Conservation (phyloP, 2,329 filamentous ascomycete genomes). For the Colletotrichum sp. region DNA sequence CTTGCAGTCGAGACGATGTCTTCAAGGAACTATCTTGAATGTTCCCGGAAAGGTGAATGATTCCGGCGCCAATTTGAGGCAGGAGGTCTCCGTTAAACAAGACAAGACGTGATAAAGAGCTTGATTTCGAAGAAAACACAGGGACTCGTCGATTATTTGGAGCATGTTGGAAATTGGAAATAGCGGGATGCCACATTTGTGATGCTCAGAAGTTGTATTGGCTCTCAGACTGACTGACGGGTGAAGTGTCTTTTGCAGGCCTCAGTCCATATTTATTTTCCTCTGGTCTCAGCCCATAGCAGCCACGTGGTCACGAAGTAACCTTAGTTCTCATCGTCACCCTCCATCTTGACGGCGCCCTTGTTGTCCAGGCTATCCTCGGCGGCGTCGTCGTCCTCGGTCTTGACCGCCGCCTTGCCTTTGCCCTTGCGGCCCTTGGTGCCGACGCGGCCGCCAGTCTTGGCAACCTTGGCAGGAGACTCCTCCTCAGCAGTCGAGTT, state of each 20-base stretch:
- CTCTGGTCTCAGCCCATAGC: background rate
- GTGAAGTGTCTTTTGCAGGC: background rate
- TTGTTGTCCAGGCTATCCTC: constrained; percentile 11
- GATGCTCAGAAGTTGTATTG: background rate
- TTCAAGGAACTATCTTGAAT: background rate
- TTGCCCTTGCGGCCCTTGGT: constrained; percentile 24
- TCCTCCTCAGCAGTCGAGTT: background rate
- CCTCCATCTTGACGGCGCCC: constrained; percentile 13
- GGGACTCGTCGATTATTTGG: background rate
- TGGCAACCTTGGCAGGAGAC: constrained; percentile 16
- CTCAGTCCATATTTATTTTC: background rate
- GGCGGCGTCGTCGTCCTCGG: constrained; percentile 8
- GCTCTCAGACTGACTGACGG: background rate
- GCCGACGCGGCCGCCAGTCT: constrained; percentile 18
- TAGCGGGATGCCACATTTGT: background rate
- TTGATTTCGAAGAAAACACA: background rate
- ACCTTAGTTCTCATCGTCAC: constrained; percentile 9
- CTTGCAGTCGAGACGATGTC: background rate
- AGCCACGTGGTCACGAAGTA: background rate
- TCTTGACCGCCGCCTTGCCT: constrained; percentile 24
- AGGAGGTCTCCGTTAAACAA: background rate
- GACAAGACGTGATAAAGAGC: background rate
- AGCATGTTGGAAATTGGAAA: background rate
- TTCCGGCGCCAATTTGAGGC: background rate
- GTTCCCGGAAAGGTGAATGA: background rate